Evolutionary conservation across 192 early-diverging fungal genomes (phyloP).

Genomic region (Geosiphon pyriformis): DNA sequence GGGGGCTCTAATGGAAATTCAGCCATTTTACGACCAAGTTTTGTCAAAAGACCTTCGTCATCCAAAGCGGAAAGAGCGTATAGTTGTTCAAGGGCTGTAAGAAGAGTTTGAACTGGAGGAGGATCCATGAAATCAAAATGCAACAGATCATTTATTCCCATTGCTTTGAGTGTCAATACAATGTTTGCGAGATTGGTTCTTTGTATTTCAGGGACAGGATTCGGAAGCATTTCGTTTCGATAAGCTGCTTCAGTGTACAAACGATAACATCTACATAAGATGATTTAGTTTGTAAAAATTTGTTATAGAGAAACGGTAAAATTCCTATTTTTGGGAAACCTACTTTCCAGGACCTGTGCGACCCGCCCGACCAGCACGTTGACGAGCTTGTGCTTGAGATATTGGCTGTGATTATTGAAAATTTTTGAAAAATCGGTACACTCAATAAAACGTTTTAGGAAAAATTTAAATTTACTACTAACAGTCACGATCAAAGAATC

Average conservation of each 20-base stretch:
- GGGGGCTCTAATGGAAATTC: constrained; percentile 95
- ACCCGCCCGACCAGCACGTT: constrained; percentile 95
- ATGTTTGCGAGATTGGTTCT: constrained; percentile 88
- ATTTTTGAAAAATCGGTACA: neutral
- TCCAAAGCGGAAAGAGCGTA: constrained; percentile 91
- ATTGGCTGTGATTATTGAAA: constrained; percentile 56
- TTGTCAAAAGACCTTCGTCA: constrained; percentile 83
- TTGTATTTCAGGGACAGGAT: constrained; percentile 95
- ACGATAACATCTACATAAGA: constrained; percentile 61
- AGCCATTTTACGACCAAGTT: constrained; percentile 92
- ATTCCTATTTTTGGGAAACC: no score
- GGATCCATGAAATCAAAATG: constrained; percentile 99
- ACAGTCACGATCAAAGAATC: constrained; percentile 80
- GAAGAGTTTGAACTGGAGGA: constrained; percentile 86
- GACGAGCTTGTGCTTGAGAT: constrained; percentile 90
- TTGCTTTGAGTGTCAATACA: constrained; percentile 89
- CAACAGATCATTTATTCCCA: constrained; percentile 88
- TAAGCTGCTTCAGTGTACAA: constrained; percentile 93
- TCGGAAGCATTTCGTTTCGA: constrained; percentile 90
- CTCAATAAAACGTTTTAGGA: neutral
- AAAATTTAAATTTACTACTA: constrained; percentile 6
- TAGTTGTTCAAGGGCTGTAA: constrained; percentile 89
- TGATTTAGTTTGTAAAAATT: neutral
- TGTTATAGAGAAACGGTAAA: no score
- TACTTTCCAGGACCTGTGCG: constrained; percentile 88